Evolutionary conservation across 352 stramenopile genomes (phyloP).

Genomic region (Pythium dissimile): DNA sequence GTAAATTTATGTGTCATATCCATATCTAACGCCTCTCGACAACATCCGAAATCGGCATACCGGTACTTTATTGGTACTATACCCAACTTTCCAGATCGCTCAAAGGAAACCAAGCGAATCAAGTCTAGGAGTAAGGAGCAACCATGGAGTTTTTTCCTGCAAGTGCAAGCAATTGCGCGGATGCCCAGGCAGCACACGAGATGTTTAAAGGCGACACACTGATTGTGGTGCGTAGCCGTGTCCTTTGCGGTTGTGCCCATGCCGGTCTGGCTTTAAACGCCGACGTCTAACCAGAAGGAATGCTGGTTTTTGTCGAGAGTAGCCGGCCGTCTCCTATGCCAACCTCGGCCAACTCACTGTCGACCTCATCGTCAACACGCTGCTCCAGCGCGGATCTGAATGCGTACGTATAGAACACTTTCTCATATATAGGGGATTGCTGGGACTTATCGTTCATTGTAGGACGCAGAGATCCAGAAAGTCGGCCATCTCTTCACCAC

Average conservation of each 20-base stretch:
- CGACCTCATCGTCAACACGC: conserved; percentile 75
- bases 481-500: conserved; percentile 63
- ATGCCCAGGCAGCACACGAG: conserved; percentile 23
- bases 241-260: background rate
- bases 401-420: too few relatives aligned
- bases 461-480: conserved; percentile 39
- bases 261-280: background rate
- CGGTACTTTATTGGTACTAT: too few relatives aligned
- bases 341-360: conserved; percentile 78
- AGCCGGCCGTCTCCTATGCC: conserved; percentile 77
- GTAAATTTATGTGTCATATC: too few relatives aligned
- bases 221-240: conserved; percentile 38
- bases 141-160: conserved; percentile 51
- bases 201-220: conserved; percentile 55
- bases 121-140: too few relatives aligned
- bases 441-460: background rate
- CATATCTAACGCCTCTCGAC: too few relatives aligned
- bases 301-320: background rate
- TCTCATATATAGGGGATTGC: too few relatives aligned
- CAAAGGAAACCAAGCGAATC: too few relatives aligned
- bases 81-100: too few relatives aligned
- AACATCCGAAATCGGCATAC: too few relatives aligned
- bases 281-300: background rate
- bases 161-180: conserved; percentile 17
- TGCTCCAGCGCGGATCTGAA: conserved; percentile 42